phyloP scores from a whole-genome alignment of 2,329 filamentous ascomycete species.

The Alternaria brassicae region DNA sequence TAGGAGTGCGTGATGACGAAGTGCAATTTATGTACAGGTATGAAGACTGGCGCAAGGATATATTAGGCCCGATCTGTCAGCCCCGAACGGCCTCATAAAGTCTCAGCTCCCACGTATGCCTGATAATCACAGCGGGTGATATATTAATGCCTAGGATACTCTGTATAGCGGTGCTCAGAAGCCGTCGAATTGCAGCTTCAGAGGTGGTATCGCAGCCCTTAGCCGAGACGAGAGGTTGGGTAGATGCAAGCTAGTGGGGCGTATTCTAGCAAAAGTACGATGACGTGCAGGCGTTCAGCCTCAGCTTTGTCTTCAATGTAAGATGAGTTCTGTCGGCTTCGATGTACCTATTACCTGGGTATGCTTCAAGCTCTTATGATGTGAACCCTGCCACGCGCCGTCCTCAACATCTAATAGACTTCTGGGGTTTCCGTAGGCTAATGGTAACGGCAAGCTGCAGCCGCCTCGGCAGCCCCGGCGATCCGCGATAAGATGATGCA shows the following conservation, averaged over 20 bases:
- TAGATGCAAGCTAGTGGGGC: neutral
- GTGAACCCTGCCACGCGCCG: neutral
- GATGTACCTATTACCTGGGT: neutral
- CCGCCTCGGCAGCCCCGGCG: neutral
- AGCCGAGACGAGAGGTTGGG: neutral
- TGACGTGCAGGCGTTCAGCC: neutral
- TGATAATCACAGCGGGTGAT: neutral
- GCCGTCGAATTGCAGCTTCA: neutral
- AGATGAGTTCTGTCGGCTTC: neutral
- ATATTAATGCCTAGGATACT: neutral
- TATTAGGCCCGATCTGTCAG: conserved; percentile 6
- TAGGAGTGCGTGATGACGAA: neutral
- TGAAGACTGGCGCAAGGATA: conserved; percentile 23
- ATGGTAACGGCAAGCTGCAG: neutral
- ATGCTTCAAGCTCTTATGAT: neutral
- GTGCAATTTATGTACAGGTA: conserved; percentile 5
- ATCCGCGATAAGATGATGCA: neutral
- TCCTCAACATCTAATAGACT: neutral
- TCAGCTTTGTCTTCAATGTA: neutral
- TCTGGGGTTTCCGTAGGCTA: neutral
- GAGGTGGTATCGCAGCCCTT: neutral
- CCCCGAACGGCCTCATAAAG: neutral
- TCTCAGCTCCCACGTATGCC: neutral
- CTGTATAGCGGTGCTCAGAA: neutral
- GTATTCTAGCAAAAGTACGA: neutral